A percentile compares a stretch with the other conserved stretches of the same genome.
These are phyloP conservation scores for Termitomyces sp. DNA, from an alignment of 768 basidiomycete species.

Conservation along the genomic window DNA sequence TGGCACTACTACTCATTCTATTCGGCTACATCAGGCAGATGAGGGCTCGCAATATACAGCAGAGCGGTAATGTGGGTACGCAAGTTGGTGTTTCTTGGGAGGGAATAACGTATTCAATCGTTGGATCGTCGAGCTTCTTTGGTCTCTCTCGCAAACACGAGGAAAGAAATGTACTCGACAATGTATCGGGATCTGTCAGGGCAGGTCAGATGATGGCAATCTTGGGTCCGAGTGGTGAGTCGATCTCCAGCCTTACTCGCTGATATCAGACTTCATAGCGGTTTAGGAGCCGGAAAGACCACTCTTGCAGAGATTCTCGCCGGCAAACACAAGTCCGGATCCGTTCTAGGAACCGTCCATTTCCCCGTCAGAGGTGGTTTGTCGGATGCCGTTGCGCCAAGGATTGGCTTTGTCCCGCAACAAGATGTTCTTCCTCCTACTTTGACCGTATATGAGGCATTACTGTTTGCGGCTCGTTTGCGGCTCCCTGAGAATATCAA, in stretches of 20 bases:
- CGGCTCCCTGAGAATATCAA: conserved; percentile 73
- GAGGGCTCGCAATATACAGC: conserved; percentile 45
- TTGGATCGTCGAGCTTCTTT: conserved; percentile 17
- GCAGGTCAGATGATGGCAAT: conserved; percentile 89
- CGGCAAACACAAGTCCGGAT: conserved; percentile 73
- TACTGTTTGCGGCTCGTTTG: conserved; percentile 81
- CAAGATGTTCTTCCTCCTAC: conserved; percentile 77
- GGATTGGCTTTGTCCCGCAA: conserved; percentile 84
- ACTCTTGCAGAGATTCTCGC: conserved; percentile 90
- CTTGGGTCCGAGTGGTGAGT: conserved; percentile 79
- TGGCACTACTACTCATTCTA: conserved; percentile 52
- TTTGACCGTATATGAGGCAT: conserved; percentile 75
- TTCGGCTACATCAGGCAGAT: conserved; percentile 60
- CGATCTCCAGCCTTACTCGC: background rate
- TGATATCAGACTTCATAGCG: background rate
- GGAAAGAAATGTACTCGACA: conserved; percentile 65
- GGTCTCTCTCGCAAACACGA: conserved; percentile 21
- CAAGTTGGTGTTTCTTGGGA: conserved; percentile 65
- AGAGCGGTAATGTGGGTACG: conserved; percentile 34
- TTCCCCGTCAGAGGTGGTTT: conserved; percentile 35
- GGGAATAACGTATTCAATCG: conserved; percentile 61
- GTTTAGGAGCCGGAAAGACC: conserved; percentile 77
- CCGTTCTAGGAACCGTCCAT: conserved; percentile 55
- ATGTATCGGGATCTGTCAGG: conserved; percentile 60
- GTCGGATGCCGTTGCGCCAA: conserved; percentile 27